A percentile compares a stretch with the other conserved stretches of the same genome.
Evolutionary conservation across 176 grass and related monocot species (phyloP).

Genomic region (Otatea glauca): DNA sequence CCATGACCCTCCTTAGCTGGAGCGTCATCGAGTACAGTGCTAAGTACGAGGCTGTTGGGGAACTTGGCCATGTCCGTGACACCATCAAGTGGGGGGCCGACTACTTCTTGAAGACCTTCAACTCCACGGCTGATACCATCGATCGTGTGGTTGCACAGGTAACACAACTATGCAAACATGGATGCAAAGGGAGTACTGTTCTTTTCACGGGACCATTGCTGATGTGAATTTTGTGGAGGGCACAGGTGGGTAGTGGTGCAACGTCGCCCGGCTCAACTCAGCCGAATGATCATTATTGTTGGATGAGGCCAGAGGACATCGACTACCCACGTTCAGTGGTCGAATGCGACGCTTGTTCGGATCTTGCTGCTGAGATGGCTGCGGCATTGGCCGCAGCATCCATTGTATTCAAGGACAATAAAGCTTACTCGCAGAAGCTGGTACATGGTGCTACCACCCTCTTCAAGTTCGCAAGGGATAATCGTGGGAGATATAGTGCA

Average conservation of each 20-base stretch:
- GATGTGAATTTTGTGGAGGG: conserved; percentile 33
- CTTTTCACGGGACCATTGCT: conserved; percentile 19
- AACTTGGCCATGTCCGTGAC: conserved; percentile 78
- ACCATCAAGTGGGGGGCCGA: conserved; percentile 86
- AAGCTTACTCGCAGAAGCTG: conserved; percentile 89
- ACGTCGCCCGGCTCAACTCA: conserved; percentile 55
- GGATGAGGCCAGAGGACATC: conserved; percentile 91
- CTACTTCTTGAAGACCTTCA: conserved; percentile 96
- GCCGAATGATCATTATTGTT: conserved; percentile 89
- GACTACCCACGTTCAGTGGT: conserved; percentile 78
- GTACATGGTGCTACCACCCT: conserved; percentile 83
- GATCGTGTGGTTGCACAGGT: conserved; percentile 72
- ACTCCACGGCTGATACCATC: conserved; percentile 74
- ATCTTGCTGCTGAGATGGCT: conserved; percentile 91
- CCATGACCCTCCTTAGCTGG: conserved; percentile 96
- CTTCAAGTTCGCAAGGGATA: conserved; percentile 77
- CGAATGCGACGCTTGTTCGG: conserved; percentile 69
- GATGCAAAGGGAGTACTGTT: neutral
- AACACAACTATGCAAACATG: conserved; percentile 18
- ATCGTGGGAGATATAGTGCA: conserved; percentile 59
- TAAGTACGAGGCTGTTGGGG: conserved; percentile 82
- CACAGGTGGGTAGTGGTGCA: conserved; percentile 67
- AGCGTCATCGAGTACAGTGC: conserved; percentile 91
- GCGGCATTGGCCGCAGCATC: conserved; percentile 82
- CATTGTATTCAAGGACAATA: conserved; percentile 97